phyloP scores from a whole-genome alignment of 345 rosid genomes.

The Eutrema japonicum region DNA sequence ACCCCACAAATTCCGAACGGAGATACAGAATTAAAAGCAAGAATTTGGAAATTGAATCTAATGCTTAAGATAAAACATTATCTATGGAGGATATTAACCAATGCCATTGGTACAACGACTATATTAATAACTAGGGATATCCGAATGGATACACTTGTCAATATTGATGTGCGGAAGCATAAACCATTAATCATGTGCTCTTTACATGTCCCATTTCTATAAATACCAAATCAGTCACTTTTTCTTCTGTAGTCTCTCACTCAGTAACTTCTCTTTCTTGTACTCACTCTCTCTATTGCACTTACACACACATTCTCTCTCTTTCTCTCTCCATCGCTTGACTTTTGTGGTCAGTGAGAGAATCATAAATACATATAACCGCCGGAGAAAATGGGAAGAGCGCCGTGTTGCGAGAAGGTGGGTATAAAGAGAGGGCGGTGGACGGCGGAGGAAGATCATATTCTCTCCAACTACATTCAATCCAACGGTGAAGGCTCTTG shows the following conservation, averaged over 20 bases:
- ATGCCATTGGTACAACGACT: no score
- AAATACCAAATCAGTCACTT: slow-evolving; percentile 37
- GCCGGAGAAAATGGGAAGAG: slow-evolving; percentile 59
- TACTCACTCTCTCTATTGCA: background rate
- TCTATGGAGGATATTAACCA: no score
- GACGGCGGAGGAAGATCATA: slow-evolving; percentile 48
- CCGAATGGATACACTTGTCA: no score
- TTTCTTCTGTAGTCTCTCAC: background rate
- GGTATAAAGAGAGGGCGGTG: slow-evolving; percentile 48
- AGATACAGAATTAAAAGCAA: no score
- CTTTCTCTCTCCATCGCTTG: background rate
- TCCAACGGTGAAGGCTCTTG: slow-evolving; percentile 49
- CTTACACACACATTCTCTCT: background rate
- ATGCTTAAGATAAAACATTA: no score
- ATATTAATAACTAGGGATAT: no score
- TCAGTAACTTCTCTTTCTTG: slow-evolving; percentile 23
- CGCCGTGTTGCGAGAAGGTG: slow-evolving; percentile 48
- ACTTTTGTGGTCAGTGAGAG: slow-evolving; percentile 15
- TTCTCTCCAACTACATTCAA: slow-evolving; percentile 44
- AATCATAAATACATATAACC: slow-evolving; percentile 48
- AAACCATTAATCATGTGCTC: no score
- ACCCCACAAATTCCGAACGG: no score
- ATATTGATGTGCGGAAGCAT: no score
- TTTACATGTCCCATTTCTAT: slow-evolving; percentile 9
- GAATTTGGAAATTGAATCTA: no score